Evolutionary conservation across 2,329 filamentous ascomycete genomes (phyloP), one percentile per base, ranked within the genome.

Genomic region (Penicillium sp.): DNA sequence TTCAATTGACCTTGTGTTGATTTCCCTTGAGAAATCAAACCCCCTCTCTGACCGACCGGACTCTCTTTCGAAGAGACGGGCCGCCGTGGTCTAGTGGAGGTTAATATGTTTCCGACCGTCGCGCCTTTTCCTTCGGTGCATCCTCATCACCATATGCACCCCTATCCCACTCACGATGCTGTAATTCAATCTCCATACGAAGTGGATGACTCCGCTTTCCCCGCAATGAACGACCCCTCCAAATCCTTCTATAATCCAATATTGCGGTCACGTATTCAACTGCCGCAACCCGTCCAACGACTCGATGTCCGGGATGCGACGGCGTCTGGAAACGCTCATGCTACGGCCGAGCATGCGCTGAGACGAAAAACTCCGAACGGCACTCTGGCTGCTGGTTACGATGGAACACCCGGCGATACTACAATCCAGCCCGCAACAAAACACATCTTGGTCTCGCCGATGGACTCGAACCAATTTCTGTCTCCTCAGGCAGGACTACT

Each of bases 291-390:
- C 9, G 68, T 79, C 9, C 78, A 80, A 61, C 76, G 76, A 49
- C 67, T 74, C 44, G 71, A 75, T 53, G 45, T 68, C 40, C 75
- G 70, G 38, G 71, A 76, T 63, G 59, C 67, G 28, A 60, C 70
- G 8, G 67, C 67, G 13, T 65, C 71, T n/a, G 65, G 65, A 53
- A 70, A 63, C 30, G 44, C 66, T 10, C 71, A 73, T 24, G 68
- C 61, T 55, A 53, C 69, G 19, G 71, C 68, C 12, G 92, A 97
- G 76, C 89, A 96, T 76, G 91, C 92, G 70, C 83, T 97, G 60
- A 88, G 94, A 67, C 88, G 94, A 68, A 98, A 98, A 78, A 98
- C 94, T 9, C 95, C 94, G 4, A 94, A 89, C 72, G 95, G 94
- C n/a, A 97, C 93, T 40, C 85, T 98, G 64, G 90, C 94, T 67